Base-by-base conservation (phyloP, 768 basidiomycete genomes). In the Boletus tomentosulus region DNA sequence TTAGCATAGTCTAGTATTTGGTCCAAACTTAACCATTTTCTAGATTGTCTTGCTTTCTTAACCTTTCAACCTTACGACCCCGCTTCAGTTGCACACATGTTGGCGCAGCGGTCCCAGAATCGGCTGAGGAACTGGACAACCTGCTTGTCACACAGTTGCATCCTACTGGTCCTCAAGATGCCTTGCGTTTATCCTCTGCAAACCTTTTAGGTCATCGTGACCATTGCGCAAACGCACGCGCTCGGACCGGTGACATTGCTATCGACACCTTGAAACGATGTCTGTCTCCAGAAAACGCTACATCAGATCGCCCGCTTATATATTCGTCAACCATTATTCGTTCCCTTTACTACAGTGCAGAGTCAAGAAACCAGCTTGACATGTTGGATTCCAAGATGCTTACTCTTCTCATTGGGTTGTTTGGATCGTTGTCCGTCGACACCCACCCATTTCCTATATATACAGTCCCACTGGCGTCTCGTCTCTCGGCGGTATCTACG, bases 371-470 rank as follows among this genome's bases (percentile, higher is more conserved):
- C 13, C 71, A 72, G 25, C 70, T 76, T 13, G 51, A 51, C n/a
- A 62, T 65, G 25, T 66, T 82, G 19, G 67, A 63, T 38, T 50
- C 68, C 10, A 57, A 56, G 45, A 71, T 78, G 46, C 65, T 80
- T 35, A 73, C 73, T 42, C 60, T 69, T 34, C 61, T 84, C 4
- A 75, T 83, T 24, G 67, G 69, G 53, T 65, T 84, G 16, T 74
- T 83, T 57, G 83, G 81, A 10, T 69, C 80, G 3, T 64, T 82
- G 10, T 82, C 81, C 30, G 49, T 78, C 63, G 60, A 43, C 51
- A 56, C 50, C 61, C 51, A 48, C 33, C 59, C 50, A 41, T 55
- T 56, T 53, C 66, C 59, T 57, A 57, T 64, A 54, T 70, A 71
- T 54, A 59, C 57, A 31, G 50, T 62, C 27, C 58, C 66, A 33